These are phyloP conservation scores for Acrodontium crateriforme DNA, from an alignment of 2,329 filamentous ascomycete genomes.

Conservation along the genomic window DNA sequence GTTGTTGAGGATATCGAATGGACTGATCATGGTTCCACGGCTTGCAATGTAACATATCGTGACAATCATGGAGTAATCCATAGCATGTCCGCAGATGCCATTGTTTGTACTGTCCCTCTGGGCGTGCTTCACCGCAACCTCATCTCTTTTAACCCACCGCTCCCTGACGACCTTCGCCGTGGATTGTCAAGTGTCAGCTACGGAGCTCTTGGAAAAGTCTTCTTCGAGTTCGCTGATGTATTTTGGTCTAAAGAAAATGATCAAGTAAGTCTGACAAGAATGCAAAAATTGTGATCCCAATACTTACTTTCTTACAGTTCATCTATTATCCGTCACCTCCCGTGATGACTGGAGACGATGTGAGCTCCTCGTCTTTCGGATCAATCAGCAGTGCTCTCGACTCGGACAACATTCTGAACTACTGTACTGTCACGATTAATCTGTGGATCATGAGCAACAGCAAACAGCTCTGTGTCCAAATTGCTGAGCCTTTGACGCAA, in stretches of 20 bases:
- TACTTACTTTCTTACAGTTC: slow-evolving; percentile 13
- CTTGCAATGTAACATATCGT: slow-evolving; percentile 16
- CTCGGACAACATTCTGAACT: slow-evolving; percentile 27
- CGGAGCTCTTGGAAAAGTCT: slow-evolving; percentile 31
- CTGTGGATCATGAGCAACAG: slow-evolving; percentile 31
- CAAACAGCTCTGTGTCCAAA: slow-evolving; percentile 31
- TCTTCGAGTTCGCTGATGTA: slow-evolving; percentile 30
- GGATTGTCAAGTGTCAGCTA: slow-evolving; percentile 27
- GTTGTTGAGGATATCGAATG: slow-evolving; percentile 27
- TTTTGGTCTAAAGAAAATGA: slow-evolving; percentile 34
- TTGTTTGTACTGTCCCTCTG: slow-evolving; percentile 27
- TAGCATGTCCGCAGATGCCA: slow-evolving; percentile 24
- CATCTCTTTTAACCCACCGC: slow-evolving; percentile 26
- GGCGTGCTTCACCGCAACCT: slow-evolving; percentile 27
- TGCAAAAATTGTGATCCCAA: background rate
- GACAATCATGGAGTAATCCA: slow-evolving; percentile 12
- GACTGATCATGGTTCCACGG: slow-evolving; percentile 22
- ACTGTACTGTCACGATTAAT: slow-evolving; percentile 31
- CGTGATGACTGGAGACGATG: slow-evolving; percentile 11
- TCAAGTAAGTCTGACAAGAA: slow-evolving; percentile 11
- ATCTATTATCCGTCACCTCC: slow-evolving; percentile 30
- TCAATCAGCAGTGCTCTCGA: slow-evolving; percentile 20
- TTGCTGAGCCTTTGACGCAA: slow-evolving; percentile 31
- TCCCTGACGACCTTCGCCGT: slow-evolving; percentile 24
- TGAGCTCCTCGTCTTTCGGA: slow-evolving; percentile 12